Percentiles rank a stretch among this genome's conserved stretches.
Evolutionary conservation across 2,329 filamentous ascomycete species (phyloP).

Genomic region (Plenodomus lindquistii): DNA sequence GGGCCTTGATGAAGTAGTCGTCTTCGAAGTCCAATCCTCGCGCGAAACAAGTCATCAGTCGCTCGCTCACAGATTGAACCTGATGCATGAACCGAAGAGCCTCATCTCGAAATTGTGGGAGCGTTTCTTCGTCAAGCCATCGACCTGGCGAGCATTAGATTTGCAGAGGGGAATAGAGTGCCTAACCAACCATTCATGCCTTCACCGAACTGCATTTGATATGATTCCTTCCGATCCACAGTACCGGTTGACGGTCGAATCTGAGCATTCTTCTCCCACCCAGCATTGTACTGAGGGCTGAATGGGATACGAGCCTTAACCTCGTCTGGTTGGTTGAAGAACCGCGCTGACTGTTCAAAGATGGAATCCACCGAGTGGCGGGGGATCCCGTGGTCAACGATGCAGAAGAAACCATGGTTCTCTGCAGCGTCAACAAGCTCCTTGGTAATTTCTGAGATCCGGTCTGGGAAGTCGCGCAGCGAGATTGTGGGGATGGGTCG

Average conservation of each 20-base stretch:
- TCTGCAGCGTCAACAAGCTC: constrained; percentile 60
- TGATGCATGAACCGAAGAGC: constrained; percentile 59
- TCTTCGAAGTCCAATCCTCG: constrained; percentile 60
- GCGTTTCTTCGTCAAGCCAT: constrained; percentile 55
- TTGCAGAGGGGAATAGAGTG: too few relatives aligned
- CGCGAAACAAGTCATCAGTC: constrained; percentile 63
- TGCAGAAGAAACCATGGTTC: constrained; percentile 63
- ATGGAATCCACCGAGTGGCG: constrained; percentile 55
- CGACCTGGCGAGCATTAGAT: too few relatives aligned
- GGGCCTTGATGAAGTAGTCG: constrained; percentile 60
- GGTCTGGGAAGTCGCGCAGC: constrained; percentile 56
- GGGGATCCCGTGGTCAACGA: constrained; percentile 60
- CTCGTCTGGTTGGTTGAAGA: constrained; percentile 60
- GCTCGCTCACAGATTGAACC: constrained; percentile 58
- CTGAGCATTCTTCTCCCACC: constrained; percentile 67
- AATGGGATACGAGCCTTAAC: constrained; percentile 60
- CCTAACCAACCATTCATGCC: constrained; percentile 51
- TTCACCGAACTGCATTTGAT: constrained; percentile 65
- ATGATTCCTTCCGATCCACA: constrained; percentile 64
- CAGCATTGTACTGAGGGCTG: constrained; percentile 57
- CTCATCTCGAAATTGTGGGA: constrained; percentile 55
- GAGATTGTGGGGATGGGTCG: constrained; percentile 47
- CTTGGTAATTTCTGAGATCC: constrained; percentile 58
- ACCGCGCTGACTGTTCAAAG: constrained; percentile 55
- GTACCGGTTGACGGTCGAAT: constrained; percentile 61